Percentiles rank a stretch among this genome's conserved stretches.
phyloP scores from a whole-genome alignment of 2,329 filamentous ascomycete species.

The Trichoderma lentiforme region DNA sequence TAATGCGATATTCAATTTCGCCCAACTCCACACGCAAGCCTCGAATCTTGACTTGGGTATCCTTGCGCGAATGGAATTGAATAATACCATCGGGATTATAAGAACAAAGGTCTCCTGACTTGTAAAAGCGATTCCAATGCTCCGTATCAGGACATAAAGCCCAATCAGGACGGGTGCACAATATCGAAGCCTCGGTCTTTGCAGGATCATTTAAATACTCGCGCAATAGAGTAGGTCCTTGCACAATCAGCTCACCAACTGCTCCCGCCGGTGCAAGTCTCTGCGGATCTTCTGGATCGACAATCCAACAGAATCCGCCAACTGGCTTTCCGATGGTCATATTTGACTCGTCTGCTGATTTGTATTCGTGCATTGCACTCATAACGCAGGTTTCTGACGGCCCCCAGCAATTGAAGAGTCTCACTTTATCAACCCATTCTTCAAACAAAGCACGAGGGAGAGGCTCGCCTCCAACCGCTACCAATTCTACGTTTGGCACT shows the following conservation, averaged over 20 bases:
- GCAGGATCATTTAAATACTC: not conserved
- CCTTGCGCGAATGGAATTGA: slow-evolving; percentile 6
- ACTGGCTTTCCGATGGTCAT: slow-evolving; percentile 15
- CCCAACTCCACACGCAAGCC: slow-evolving; percentile 9
- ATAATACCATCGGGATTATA: not conserved
- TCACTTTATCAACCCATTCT: slow-evolving; percentile 15
- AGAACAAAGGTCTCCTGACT: not conserved
- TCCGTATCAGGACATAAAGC: not conserved
- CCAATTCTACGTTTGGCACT: not conserved
- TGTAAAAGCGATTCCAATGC: not conserved
- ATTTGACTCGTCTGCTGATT: not conserved
- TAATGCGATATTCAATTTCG: not conserved
- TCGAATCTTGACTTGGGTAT: slow-evolving; percentile 10
- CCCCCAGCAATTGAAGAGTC: slow-evolving; percentile 13
- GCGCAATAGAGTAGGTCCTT: not conserved
- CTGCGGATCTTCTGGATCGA: slow-evolving; percentile 7
- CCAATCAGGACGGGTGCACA: not conserved
- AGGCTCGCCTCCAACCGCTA: slow-evolving; percentile 8
- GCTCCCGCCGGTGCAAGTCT: not conserved
- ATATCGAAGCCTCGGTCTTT: not conserved
- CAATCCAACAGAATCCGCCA: slow-evolving; percentile 21
- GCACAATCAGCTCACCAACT: not conserved
- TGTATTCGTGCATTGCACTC: not conserved
- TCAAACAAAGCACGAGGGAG: not conserved
- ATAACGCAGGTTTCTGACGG: slow-evolving; percentile 18